Percentiles rank a stretch among this genome's conserved stretches.
Conservation (phyloP, 768 basidiomycete genomes). For the Strobilomyces dryophilus region DNA sequence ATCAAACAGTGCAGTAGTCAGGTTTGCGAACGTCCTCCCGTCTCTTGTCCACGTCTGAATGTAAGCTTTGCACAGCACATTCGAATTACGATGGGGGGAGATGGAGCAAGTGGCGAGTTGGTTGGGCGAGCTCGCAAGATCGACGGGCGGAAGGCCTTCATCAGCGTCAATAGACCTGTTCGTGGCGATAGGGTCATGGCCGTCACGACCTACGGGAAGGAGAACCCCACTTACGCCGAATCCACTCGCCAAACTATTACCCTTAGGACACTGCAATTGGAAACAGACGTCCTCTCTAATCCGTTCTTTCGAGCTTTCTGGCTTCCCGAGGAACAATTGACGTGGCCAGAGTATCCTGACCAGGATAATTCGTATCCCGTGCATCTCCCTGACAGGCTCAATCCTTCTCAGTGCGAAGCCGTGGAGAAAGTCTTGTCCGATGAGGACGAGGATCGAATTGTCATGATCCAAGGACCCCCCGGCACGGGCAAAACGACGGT, state of each 20-base stretch:
- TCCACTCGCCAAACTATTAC: slow-evolving; percentile 21
- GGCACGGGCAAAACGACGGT: slow-evolving; percentile 45
- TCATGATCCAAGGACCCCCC: slow-evolving; percentile 36
- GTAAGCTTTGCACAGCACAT: slow-evolving; percentile 12
- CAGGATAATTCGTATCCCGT: neutral
- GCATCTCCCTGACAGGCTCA: slow-evolving; percentile 10
- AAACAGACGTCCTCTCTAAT: slow-evolving; percentile 11
- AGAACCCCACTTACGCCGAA: slow-evolving; percentile 55
- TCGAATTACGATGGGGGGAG: slow-evolving; percentile 13
- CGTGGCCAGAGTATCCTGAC: slow-evolving; percentile 12
- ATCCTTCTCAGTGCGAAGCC: slow-evolving; percentile 26
- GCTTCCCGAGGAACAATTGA: slow-evolving; percentile 14
- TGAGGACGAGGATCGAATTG: slow-evolving; percentile 17
- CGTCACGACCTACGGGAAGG: slow-evolving; percentile 52
- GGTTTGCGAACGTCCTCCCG: slow-evolving; percentile 29
- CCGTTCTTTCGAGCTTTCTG: slow-evolving; percentile 29
- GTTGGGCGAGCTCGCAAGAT: slow-evolving; percentile 20
- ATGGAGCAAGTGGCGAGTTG: slow-evolving; percentile 1
- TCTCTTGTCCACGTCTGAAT: neutral
- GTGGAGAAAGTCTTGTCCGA: slow-evolving; percentile 28
- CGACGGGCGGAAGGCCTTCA: slow-evolving; percentile 36
- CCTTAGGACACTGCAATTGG: slow-evolving; percentile 18
- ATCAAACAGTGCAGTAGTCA: slow-evolving; percentile 34
- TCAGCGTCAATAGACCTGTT: slow-evolving; percentile 26
- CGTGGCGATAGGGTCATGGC: slow-evolving; percentile 15